Base-by-base conservation (phyloP, 306 rosid species). In the Castanea crenata region DNA sequence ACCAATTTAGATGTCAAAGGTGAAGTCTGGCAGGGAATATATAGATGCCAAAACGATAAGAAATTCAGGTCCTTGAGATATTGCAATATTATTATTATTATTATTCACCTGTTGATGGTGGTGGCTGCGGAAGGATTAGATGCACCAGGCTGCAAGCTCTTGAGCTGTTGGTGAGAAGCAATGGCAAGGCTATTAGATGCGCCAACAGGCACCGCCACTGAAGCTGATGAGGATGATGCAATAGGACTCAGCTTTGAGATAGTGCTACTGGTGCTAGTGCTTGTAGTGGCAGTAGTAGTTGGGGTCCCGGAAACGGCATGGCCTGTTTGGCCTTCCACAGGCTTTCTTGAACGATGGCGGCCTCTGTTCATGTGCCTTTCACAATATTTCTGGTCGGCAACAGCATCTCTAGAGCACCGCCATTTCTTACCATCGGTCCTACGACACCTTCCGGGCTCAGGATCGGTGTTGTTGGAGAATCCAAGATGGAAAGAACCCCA, bases 261-360 rank as follows among this genome's bases (percentile, higher is more conserved):
- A 10, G 56, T 38, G 51, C 75, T n/a, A 75, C 55, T 56, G 77
- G 78, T 20, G 51, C 76, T 67, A 21, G 72, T 31, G n/a, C 74
- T 44, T 29, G 34, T 71, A 2, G 75, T 27, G 23, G 78, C 20
- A 21, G 78, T 23, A 6, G 49, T 84, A 23, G 75, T 76, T n/a
- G 81, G 46, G 49, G 90, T 78, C 70, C 83, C 83, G 58, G 93
- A 81, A 55, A 79, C 86, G 73, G 93, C 85, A 38, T 86, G 94
- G 92, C 97, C 94, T n/a, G 90, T 75, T 79, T 89, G 97, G 87
- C 92, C 92, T 94, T 94, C 99, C 99, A 95, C 99, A 95, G 96
- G 99, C 99, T 95, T 95, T 95, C 98, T 94, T 94, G 98, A 94
- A 94, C 97, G 98, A 81, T 94, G 98, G 86, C 98, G 97, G 84